A percentile compares a stretch with the other conserved stretches of the same genome.
Conservation (phyloP, 371 early-diverging fungal genomes). For the Aphelidium insulamus region DNA sequence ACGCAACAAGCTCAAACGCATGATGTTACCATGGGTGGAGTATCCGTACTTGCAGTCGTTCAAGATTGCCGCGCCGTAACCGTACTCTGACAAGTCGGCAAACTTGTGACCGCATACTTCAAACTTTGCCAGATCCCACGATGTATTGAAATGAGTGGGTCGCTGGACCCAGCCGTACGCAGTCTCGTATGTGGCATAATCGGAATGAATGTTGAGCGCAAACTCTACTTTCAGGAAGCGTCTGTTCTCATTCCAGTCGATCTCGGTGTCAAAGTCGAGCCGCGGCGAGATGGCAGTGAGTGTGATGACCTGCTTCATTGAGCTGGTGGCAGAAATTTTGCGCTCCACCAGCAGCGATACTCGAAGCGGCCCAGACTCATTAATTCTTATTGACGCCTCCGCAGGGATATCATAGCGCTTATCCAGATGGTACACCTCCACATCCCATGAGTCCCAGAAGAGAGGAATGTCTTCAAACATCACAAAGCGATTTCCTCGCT, state of each 20-base stretch:
- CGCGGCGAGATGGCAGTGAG: slow-evolving; percentile 36
- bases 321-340: slow-evolving; percentile 34
- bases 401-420: slow-evolving; percentile 25
- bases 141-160: slow-evolving; percentile 82
- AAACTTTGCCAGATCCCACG: slow-evolving; percentile 78
- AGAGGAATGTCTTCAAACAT: slow-evolving; percentile 71
- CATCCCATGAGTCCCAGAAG: slow-evolving; percentile 55
- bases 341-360: slow-evolving; percentile 39
- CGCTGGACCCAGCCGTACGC: slow-evolving; percentile 77
- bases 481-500: slow-evolving; percentile 50
- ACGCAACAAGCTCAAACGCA: slow-evolving; percentile 59
- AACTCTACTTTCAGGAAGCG: slow-evolving; percentile 82
- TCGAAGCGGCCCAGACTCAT: slow-evolving; percentile 46
- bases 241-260: slow-evolving; percentile 81
- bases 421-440: slow-evolving; percentile 74
- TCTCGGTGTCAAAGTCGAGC: slow-evolving; percentile 61
- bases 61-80: slow-evolving; percentile 78
- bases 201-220: slow-evolving; percentile 53
- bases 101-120: slow-evolving; percentile 92
- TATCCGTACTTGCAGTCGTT: slow-evolving; percentile 85
- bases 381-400: slow-evolving; percentile 7
- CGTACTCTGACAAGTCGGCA: slow-evolving; percentile 76
- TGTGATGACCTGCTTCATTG: slow-evolving; percentile 45
- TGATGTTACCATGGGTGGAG: slow-evolving; percentile 52
- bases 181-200: slow-evolving; percentile 81